phyloP scores from a whole-genome alignment of 306 rosid species.

The Lotus japonicus region DNA sequence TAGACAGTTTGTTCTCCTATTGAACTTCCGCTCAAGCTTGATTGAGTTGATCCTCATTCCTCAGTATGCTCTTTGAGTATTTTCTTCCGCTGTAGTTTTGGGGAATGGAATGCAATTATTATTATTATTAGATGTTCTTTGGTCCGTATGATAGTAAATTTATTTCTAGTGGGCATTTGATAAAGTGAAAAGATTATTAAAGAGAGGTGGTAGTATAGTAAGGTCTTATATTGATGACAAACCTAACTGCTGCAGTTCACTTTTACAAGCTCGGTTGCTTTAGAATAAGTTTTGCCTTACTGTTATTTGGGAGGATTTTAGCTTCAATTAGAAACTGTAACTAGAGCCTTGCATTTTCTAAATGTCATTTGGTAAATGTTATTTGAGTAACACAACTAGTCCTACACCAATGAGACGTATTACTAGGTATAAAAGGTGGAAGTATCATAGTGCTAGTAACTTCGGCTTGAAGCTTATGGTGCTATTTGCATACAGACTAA shows the following conservation, averaged over 20 bases:
- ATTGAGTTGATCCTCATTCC: no score
- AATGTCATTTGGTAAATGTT: no score
- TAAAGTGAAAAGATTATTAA: background rate
- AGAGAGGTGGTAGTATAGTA: background rate
- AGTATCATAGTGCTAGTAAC: background rate
- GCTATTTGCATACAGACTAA: background rate
- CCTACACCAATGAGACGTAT: no score
- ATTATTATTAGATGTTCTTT: background rate
- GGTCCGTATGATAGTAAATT: background rate
- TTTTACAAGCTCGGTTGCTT: background rate
- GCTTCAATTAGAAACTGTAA: background rate
- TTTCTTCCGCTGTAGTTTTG: conserved; percentile 5
- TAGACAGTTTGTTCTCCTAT: background rate
- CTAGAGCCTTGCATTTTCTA: no score
- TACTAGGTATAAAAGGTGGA: no score
- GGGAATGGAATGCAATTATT: background rate
- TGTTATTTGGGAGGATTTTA: background rate
- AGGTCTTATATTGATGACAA: no score
- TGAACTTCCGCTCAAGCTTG: background rate
- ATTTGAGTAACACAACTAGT: no score
- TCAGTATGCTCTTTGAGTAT: background rate
- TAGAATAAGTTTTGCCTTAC: background rate
- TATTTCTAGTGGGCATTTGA: background rate
- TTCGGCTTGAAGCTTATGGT: background rate
- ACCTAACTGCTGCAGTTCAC: no score